A percentile compares a stretch with the other conserved stretches of the same genome.
phyloP scores from a whole-genome alignment of 2,329 filamentous ascomycete species.

The Trichoderma koningii region DNA sequence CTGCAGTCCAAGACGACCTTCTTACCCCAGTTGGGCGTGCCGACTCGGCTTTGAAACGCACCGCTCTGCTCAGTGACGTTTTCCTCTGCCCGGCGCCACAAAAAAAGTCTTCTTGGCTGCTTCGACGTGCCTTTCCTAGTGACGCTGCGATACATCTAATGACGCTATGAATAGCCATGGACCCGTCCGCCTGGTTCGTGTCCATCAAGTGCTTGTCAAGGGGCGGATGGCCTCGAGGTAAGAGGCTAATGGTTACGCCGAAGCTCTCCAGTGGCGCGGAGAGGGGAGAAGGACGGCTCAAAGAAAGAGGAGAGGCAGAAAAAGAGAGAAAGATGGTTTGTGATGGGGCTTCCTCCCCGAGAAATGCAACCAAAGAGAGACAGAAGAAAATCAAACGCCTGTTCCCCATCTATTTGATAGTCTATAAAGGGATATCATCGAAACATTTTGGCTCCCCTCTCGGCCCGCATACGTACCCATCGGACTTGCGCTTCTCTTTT shows the following conservation, averaged over 20 bases:
- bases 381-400: slow-evolving; percentile 9
- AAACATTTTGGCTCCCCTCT: slow-evolving; percentile 1
- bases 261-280: slow-evolving; percentile 5
- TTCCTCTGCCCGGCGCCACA: slow-evolving; percentile 19
- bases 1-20: slow-evolving; percentile 21
- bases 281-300: background rate
- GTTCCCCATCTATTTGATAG: slow-evolving; percentile 24
- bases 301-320: background rate
- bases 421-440: slow-evolving; percentile 28
- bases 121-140: slow-evolving; percentile 13
- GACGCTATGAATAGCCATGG: slow-evolving; percentile 9
- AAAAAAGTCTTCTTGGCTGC: slow-evolving; percentile 13
- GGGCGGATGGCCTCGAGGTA: background rate
- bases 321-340: background rate
- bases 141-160: background rate
- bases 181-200: background rate
- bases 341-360: too few relatives aligned
- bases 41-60: slow-evolving; percentile 16
- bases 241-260: background rate
- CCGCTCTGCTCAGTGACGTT: slow-evolving; percentile 24
- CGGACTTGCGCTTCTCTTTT: slow-evolving; percentile 6
- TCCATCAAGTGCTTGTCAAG: background rate
- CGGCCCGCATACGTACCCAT: background rate
- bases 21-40: slow-evolving; percentile 23
- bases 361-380: background rate